Evolutionary conservation across 2,329 filamentous ascomycete species (phyloP), one percentile per base, ranked within the genome.

Genomic region (Chaetomiaceae sp.): DNA sequence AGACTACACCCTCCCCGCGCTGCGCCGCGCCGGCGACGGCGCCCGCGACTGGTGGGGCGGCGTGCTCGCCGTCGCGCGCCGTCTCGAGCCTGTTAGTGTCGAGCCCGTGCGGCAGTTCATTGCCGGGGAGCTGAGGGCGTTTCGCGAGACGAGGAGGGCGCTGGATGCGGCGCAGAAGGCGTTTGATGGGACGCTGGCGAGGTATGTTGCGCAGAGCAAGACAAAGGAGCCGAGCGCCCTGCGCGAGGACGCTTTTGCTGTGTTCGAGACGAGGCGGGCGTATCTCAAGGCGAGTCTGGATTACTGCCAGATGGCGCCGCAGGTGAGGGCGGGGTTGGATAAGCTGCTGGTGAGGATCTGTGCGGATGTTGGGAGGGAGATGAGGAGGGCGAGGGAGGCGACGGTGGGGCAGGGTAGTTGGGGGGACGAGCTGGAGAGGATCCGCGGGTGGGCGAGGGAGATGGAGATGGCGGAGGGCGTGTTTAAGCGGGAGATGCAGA

Each of bases 221-320:
- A 86, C 89, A 6, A 99, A 97, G 71, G 94, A 99, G 70, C 83
- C 92, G 0, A 96, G 91, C 0, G 83, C 91, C 1, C 76, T 99
- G 52, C 82, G 94, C 56, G 94, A 99, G 69, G 94, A 99, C 71
- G 94, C 94, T 0, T 99, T 99, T 65, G 86, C 94, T 67, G 83
- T 97, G 34, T 94, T 96, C 67, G 94, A 97, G 74, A 88, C 89
- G 22, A 83, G 92, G 54, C 95, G 94, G 66, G 82, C 85, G 29
- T 99, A 99, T 68, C 77, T 97, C 39, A 92, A 91, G 67, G 88
- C 91, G 1, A 91, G 89, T 14, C 85, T 99, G 82, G 94, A 99
- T 69, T 97, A 91, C 68, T 95, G 89, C 64, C 83, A 94, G 60
- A 80, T 90, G 61, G 89, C 89, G 1, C 91, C 94, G 0, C 90